A percentile compares a stretch with the other conserved stretches of the same genome.
phyloP scores from a whole-genome alignment of 2,329 filamentous ascomycete species.

The Dendrostoma leiphaemia region DNA sequence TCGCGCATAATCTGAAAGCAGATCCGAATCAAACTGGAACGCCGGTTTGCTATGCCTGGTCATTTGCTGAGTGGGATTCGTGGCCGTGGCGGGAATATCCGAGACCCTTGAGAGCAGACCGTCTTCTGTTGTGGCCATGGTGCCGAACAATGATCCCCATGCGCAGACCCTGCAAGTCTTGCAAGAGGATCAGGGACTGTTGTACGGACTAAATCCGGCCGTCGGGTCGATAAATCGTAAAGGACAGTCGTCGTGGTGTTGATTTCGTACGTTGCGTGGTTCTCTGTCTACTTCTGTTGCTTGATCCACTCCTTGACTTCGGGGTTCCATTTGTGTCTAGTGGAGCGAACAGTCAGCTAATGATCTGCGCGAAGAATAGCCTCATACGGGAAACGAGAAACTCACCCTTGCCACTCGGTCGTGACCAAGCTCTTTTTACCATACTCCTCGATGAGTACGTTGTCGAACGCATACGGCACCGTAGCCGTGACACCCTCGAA shows the following conservation, averaged over 20 bases:
- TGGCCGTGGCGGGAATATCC: not conserved
- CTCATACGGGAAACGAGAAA: constrained; percentile 20
- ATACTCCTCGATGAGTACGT: constrained; percentile 66
- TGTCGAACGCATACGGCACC: constrained; percentile 68
- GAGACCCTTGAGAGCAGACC: too few relatives aligned
- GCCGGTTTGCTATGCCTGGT: not conserved
- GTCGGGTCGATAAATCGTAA: too few relatives aligned
- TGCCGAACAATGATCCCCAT: too few relatives aligned
- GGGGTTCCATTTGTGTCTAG: constrained; percentile 60
- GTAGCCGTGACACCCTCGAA: constrained; percentile 72
- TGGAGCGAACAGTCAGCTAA: constrained; percentile 19
- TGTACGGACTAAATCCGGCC: too few relatives aligned
- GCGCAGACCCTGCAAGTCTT: too few relatives aligned
- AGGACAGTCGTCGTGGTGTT: not conserved
- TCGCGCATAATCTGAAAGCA: too few relatives aligned
- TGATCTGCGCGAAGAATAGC: not conserved
- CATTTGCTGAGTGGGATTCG: not conserved
- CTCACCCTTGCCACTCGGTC: constrained; percentile 63
- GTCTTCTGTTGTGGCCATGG: too few relatives aligned
- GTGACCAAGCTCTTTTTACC: constrained; percentile 56
- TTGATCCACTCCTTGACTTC: constrained; percentile 60
- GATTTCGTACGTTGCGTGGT: not conserved
- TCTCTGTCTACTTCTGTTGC: constrained; percentile 1
- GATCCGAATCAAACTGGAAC: too few relatives aligned
- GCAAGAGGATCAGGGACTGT: too few relatives aligned